phyloP scores from a whole-genome alignment of 2,329 filamentous ascomycete genomes.

The Colletotrichum spaethianum region DNA sequence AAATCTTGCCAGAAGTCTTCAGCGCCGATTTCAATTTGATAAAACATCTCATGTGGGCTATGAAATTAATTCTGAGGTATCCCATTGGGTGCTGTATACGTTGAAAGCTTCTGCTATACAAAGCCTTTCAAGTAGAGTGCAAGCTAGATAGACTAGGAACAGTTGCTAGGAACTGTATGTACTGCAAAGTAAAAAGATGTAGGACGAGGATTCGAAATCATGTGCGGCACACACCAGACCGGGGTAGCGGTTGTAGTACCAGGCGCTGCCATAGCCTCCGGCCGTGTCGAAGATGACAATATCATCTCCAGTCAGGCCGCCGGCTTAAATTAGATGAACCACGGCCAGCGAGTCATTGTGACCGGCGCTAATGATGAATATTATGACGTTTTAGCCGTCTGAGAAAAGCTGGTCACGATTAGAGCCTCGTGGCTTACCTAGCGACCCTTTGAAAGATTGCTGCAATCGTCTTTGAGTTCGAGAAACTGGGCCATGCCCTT shows the following conservation, averaged over 20 bases:
- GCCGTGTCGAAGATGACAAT: conserved; percentile 58
- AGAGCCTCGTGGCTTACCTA: conserved; percentile 52
- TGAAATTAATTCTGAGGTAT: too few species aligned
- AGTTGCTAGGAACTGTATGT: too few species aligned
- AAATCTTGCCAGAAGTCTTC: too few species aligned
- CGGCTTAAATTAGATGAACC: conserved; percentile 44
- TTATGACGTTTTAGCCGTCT: conserved; percentile 47
- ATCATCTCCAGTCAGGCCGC: conserved; percentile 46
- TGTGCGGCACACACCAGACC: conserved; percentile 67
- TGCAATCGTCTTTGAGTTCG: conserved; percentile 43
- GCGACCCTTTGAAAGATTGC: conserved; percentile 49
- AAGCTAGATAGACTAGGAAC: too few species aligned
- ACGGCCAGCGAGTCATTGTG: conserved; percentile 52
- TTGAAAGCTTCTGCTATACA: too few species aligned
- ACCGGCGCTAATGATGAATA: conserved; percentile 54
- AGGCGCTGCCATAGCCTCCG: conserved; percentile 63
- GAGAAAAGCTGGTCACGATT: conserved; percentile 45
- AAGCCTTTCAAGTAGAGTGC: too few species aligned
- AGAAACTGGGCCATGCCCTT: conserved; percentile 52
- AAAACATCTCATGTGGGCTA: too few species aligned
- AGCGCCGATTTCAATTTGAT: too few species aligned
- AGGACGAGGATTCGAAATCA: too few species aligned
- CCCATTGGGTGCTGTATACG: too few species aligned
- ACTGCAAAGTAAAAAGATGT: too few species aligned
- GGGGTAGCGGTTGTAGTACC: conserved; percentile 67